A percentile compares a stretch with the other conserved stretches of the same genome.
Evolutionary conservation across 257 asterid species (phyloP).

Genomic region (Misopates orontium): DNA sequence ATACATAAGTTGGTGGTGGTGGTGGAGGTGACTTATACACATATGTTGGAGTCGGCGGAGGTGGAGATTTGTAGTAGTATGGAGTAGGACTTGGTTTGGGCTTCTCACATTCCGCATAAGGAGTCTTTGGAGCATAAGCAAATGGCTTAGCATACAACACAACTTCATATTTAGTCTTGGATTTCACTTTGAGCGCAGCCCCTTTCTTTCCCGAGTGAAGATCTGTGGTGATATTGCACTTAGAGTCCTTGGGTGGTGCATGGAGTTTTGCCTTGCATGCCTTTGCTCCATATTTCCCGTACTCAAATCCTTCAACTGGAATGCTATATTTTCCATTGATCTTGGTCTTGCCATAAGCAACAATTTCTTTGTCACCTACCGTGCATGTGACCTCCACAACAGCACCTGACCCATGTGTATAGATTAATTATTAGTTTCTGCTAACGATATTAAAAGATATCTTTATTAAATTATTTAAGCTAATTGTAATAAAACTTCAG

Average conservation of each 20-base stretch:
- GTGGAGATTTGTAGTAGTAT: slow-evolving; percentile 23
- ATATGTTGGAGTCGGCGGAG: slow-evolving; percentile 26
- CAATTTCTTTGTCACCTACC: slow-evolving; percentile 29
- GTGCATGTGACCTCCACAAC: slow-evolving; percentile 36
- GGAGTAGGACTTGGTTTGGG: slow-evolving; percentile 25
- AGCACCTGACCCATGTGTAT: slow-evolving; percentile 23
- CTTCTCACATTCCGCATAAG: slow-evolving; percentile 17
- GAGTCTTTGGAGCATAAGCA: slow-evolving; percentile 29
- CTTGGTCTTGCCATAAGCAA: slow-evolving; percentile 31
- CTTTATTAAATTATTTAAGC: too few relatives aligned
- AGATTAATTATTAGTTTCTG: not conserved
- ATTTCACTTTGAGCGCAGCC: slow-evolving; percentile 36
- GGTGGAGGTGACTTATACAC: slow-evolving; percentile 18
- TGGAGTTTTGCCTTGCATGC: slow-evolving; percentile 38
- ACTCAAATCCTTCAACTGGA: slow-evolving; percentile 32
- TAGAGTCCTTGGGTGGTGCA: slow-evolving; percentile 33
- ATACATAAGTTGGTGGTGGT: not conserved
- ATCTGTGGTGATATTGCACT: slow-evolving; percentile 34
- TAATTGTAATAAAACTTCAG: not conserved
- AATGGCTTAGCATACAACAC: slow-evolving; percentile 35
- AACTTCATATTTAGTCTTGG: slow-evolving; percentile 33
- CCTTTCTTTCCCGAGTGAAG: slow-evolving; percentile 33
- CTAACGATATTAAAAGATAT: not conserved
- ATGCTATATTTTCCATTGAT: slow-evolving; percentile 37
- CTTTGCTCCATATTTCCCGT: slow-evolving; percentile 36